These are phyloP conservation scores for Mortierella sp. DNA, from an alignment of 371 early-diverging fungal species.

Conservation along the genomic window DNA sequence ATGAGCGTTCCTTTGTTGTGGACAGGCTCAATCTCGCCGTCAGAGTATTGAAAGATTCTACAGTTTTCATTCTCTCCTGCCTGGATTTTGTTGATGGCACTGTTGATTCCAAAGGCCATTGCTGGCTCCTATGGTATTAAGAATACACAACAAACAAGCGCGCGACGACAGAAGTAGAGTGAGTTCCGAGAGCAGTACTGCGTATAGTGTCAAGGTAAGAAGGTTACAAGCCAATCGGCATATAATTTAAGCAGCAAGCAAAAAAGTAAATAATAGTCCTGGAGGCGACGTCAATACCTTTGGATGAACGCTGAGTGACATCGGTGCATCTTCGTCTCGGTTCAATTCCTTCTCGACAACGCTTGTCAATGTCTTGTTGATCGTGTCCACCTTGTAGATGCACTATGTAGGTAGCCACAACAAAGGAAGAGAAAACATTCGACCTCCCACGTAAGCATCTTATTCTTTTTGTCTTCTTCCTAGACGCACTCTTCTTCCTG, in stretches of 20 bases:
- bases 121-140: slow-evolving; percentile 51
- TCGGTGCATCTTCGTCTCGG: slow-evolving; percentile 77
- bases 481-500: not conserved
- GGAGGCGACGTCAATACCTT: slow-evolving; percentile 49
- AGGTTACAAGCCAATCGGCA: too few relatives aligned
- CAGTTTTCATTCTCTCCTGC: slow-evolving; percentile 71
- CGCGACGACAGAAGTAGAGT: not conserved
- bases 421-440: too few relatives aligned
- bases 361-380: slow-evolving; percentile 61
- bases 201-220: too few relatives aligned
- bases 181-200: too few relatives aligned
- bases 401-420: slow-evolving; percentile 55
- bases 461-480: not conserved
- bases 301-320: slow-evolving; percentile 76
- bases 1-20: slow-evolving; percentile 55
- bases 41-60: slow-evolving; percentile 64
- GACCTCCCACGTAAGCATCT: too few relatives aligned
- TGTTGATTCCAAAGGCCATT: slow-evolving; percentile 73
- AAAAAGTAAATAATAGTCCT: too few relatives aligned
- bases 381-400: slow-evolving; percentile 65
- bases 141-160: not conserved
- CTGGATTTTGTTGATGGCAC: slow-evolving; percentile 58
- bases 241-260: too few relatives aligned
- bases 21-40: slow-evolving; percentile 56
- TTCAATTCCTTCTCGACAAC: slow-evolving; percentile 63